Evolutionary conservation across 257 asterid genomes (phyloP), one percentile per base, ranked within the genome.

Genomic region (Rubia yunnanensis): DNA sequence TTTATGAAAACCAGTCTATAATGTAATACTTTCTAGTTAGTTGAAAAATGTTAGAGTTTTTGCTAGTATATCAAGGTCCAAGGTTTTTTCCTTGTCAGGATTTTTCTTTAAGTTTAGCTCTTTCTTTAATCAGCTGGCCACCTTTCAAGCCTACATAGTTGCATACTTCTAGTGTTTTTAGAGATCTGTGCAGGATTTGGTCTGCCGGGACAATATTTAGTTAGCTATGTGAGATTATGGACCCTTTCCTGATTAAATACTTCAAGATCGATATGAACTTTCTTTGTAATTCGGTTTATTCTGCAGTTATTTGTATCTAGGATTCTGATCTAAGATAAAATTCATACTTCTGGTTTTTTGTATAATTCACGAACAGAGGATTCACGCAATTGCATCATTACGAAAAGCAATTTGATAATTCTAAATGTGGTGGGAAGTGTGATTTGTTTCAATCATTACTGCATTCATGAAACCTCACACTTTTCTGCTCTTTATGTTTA

Each of bases 401-500:
- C 36, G 9, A 20, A 11, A 27, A 20, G n/a, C 20, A 31, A 53
- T 18, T 22, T 34, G 20, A 50, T 30, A 14, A 15, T 66, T 32
- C 17, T 60, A 2, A 32, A 31, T 18, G 20, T n/a, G 48, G 48
- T 15, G 38, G 48, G n/a, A n/a, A 30, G 18, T 34, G 18, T 59
- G 11, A 4, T 34, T 26, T 17, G 20, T 54, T 54, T 54, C 15
- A 1, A 18, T 53, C 53, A 23, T 20, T 34, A 27, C 63, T 5
- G 44, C 7, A 22, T 44, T 44, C 20, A 15, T 15, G 50, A 44
- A 44, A 44, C 50, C 50, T 44, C 50, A 44, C 20, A 44, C 20
- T 22, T 53, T 57, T 59, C 50, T 71, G 31, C 53, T 57, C 31
- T 50, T 59, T 53, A 55, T 39, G 7, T 70, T 23, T 65, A 67